Conservation (phyloP, 495 filamentous ascomycete genomes). For the Trypethelium eluteriae region DNA sequence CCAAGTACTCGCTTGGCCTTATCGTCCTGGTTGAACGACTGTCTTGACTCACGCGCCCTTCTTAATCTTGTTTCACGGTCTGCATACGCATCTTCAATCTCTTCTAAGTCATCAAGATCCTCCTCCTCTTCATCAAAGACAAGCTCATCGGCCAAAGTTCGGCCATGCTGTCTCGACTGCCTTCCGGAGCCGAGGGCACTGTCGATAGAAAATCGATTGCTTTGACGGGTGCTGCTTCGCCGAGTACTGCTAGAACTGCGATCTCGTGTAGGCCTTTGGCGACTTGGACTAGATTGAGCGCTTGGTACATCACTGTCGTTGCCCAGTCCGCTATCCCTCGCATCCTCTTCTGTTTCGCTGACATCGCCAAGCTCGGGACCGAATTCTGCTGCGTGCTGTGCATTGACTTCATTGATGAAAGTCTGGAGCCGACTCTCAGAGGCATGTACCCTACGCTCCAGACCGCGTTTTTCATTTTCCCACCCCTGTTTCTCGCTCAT, state of each 20-base stretch:
- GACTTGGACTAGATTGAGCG: conserved; percentile 60
- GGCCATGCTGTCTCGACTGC: conserved; percentile 53
- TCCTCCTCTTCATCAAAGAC: conserved; percentile 74
- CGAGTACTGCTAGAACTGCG: conserved; percentile 46
- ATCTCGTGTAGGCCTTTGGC: conserved; percentile 54
- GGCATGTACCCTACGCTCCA: conserved; percentile 78
- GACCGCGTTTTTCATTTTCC: conserved; percentile 68
- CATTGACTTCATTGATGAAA: conserved; percentile 75
- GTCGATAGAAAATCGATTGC: conserved; percentile 23
- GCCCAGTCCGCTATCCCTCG: conserved; percentile 41
- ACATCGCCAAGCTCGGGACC: conserved; percentile 37
- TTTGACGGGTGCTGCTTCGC: conserved; percentile 50
- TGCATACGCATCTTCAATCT: conserved; percentile 36
- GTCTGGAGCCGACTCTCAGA: conserved; percentile 77
- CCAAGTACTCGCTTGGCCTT: conserved; percentile 40
- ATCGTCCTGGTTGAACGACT: conserved; percentile 30
- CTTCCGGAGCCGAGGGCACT: conserved; percentile 35
- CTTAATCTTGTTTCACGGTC: conserved; percentile 34
- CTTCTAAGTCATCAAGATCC: conserved; percentile 44
- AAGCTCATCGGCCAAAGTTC: conserved; percentile 85
- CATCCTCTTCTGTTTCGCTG: conserved; percentile 46
- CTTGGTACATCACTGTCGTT: conserved; percentile 68
- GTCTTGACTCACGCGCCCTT: conserved; percentile 30
- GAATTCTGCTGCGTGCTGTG: conserved; percentile 52
- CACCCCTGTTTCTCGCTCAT: conserved; percentile 72